phyloP scores from a whole-genome alignment of 768 basidiomycete species.

The Floccularia luteovirens region DNA sequence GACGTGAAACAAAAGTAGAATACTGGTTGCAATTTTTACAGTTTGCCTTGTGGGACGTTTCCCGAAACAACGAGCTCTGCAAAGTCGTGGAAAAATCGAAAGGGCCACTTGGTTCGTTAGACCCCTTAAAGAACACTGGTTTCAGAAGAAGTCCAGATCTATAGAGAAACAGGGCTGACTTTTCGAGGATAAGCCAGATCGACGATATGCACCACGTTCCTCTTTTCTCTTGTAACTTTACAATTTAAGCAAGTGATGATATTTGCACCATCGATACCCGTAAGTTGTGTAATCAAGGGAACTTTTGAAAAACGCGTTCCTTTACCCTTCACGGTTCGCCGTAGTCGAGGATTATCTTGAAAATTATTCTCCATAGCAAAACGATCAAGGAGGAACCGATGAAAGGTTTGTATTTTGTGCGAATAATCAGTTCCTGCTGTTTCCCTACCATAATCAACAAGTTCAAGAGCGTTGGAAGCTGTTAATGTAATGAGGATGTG shows the following conservation, averaged over 20 bases:
- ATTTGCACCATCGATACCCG: conserved; percentile 76
- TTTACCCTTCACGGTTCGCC: conserved; percentile 27
- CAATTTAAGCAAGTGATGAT: conserved; percentile 72
- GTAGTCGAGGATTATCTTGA: conserved; percentile 48
- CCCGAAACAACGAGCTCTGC: conserved; percentile 68
- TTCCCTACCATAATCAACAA: conserved; percentile 85
- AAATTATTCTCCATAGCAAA: conserved; percentile 65
- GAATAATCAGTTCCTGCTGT: conserved; percentile 69
- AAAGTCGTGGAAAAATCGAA: conserved; percentile 64
- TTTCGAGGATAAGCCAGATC: conserved; percentile 86
- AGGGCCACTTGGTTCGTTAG: conserved; percentile 11
- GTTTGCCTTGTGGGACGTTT: conserved; percentile 78
- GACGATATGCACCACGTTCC: conserved; percentile 73
- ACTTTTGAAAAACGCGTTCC: too few species aligned
- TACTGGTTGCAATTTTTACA: conserved; percentile 81
- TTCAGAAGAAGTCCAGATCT: not conserved
- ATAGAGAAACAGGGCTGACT: conserved; percentile 29
- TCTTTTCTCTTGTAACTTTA: conserved; percentile 63
- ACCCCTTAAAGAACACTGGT: not conserved
- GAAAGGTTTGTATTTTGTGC: conserved; percentile 90
- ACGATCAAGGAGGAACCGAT: conserved; percentile 87
- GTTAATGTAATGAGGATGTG: not conserved
- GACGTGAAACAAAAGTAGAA: conserved; percentile 61
- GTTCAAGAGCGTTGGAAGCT: conserved; percentile 76
- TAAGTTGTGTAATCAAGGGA: conserved; percentile 78